Conservation (phyloP, 306 rosid species). For the Cyamopsis tetragonoloba region DNA sequence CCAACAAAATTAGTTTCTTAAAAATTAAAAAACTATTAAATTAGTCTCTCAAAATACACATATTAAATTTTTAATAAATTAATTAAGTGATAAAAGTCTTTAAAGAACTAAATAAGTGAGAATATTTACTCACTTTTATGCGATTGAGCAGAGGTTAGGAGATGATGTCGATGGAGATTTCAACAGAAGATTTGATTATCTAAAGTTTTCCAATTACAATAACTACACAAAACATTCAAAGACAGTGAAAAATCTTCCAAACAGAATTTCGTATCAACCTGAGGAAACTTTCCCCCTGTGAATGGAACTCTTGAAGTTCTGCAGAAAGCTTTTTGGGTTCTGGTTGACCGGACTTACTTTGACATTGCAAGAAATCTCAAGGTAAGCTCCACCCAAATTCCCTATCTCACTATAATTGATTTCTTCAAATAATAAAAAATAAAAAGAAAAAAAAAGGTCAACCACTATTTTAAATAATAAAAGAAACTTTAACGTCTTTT, state of each 20-base stretch:
- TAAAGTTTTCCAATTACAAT: constrained; percentile 44
- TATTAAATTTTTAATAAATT: no score
- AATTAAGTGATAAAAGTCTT: no score
- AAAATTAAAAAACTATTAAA: no score
- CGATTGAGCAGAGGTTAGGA: constrained; percentile 48
- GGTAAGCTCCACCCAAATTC: constrained; percentile 26
- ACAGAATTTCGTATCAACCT: constrained; percentile 63
- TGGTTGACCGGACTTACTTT: constrained; percentile 45
- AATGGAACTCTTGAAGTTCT: constrained; percentile 53
- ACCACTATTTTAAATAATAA: no score
- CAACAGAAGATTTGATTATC: constrained; percentile 46
- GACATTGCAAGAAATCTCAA: constrained; percentile 41
- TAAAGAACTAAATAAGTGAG: neutral
- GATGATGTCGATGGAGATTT: constrained; percentile 46
- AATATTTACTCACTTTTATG: neutral
- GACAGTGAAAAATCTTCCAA: constrained; percentile 39
- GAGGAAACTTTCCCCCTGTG: constrained; percentile 65
- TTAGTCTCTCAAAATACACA: no score
- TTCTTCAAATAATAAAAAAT: neutral
- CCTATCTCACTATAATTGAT: neutral
- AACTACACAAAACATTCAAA: constrained; percentile 27
- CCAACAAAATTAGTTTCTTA: no score
- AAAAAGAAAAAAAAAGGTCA: no score
- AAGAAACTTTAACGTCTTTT: no score
- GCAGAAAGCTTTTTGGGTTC: constrained; percentile 66